Evolutionary conservation across 305 asterid genomes (phyloP), one percentile per base, ranked within the genome.

Genomic region (Fraxinus albicans): DNA sequence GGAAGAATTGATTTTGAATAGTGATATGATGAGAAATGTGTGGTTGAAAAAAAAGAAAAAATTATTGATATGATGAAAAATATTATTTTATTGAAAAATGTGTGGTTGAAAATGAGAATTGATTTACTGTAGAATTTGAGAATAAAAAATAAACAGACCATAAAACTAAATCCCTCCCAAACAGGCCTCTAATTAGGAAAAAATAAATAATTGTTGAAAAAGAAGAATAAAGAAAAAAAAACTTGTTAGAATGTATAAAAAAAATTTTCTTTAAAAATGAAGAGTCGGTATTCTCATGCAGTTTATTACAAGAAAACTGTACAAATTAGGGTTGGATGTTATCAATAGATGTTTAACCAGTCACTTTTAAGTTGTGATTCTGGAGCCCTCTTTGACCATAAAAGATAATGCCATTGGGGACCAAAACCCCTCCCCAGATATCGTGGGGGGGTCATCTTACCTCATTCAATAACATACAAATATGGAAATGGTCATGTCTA

Each of bases 351-450:
- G 55, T 38, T 81, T 58, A 78, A 78, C 40, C 8, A 23, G 79
- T 85, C 88, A 82, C 36, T 55, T 70, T 82, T 69, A 82, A 76
- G 65, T 67, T 79, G 84, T 82, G 87, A 81, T 33, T 31, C 80
- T 74, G 78, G 35, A 77, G 60, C 74, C 79, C 82, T 70, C 19
- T 72, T 21, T 75, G 38, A 83, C 79, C 67, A 53, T 78, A 65
- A 17, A 78, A 38, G 79, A 76, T 23, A 70, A 47, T 25, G 73
- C 33, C 73, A 65, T 5, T 53, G 25, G 34, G 29, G 73, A 65
- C 34, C 73, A 65, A 53, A 17, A 0, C 63, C 34, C 73, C 73
- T 3, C 34, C 34, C 73, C 73, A 21, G 27, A 6, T 6, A 58
- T 58, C 50, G 50, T 58, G 27, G 3, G 23, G 55, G 67, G 29